Base-by-base conservation (phyloP, 208 protist species). In the Leishmania guyanensis region DNA sequence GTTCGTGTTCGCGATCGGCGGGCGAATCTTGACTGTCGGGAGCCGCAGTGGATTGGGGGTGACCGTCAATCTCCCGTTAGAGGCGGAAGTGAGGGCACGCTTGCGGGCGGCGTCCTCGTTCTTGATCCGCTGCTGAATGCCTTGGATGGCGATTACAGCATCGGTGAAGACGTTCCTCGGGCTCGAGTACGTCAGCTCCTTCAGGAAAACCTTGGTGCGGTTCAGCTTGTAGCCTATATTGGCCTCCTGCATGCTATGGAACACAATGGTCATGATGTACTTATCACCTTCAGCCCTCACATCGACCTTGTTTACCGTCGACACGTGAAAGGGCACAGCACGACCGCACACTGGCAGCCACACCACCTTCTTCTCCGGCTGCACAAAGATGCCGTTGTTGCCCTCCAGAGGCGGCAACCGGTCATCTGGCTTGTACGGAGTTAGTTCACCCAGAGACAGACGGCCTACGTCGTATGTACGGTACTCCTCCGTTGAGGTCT, bases 241-340 rank as follows among this genome's bases (percentile, higher is more conserved):
- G 60, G 87, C 84, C 82, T 97, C 92, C 81, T 97, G 91, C 54
- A 94, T 80, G 14, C 87, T 87, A 81, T 95, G 90, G 72, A 99
- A 99, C 56, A 90, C 93, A 51, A 99, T 89, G 36, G 92, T 91
- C 68, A 99, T 81, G 39, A 81, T 92, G 58, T 90, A 89, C 68
- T 84, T 81, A 39, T 96, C 89, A 17, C 90, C 93, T 78, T 99
- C 95, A 50, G 90, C 82, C 56, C 91, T 91, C 54, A 98, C 92
- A 17, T 95, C 92, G 20, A 98, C 94, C 81, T 96, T 98, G 86
- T 95, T 99, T 75, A 99, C 98, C 1, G 96, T 98, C 5, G 89
- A 84, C n/a, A 99, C 92, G 83, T 99, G 99, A 79, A 99, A 99
- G 26, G 98, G 97, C 10, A 98, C 91, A 8, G 93, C 39, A 10